Percentiles rank a stretch among this genome's conserved stretches.
Evolutionary conservation across 2,329 filamentous ascomycete genomes (phyloP).

Genomic region (Beauveria australis): DNA sequence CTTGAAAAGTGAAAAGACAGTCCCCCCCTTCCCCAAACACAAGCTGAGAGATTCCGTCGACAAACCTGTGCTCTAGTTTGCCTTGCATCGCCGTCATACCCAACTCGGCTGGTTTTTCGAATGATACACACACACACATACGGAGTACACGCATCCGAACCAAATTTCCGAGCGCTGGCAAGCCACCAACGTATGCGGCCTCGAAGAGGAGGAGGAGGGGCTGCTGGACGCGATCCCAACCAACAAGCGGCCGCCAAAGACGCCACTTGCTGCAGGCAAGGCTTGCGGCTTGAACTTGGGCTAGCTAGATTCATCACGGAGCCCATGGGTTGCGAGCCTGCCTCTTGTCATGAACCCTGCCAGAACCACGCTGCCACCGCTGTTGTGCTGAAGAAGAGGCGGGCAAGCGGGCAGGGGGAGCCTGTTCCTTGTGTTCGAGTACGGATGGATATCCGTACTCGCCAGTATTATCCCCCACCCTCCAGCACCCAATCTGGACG

Average conservation of each 20-base stretch:
- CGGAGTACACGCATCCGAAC: not conserved
- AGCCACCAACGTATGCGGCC: not conserved
- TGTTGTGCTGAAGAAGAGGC: not conserved
- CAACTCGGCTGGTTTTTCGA: not conserved
- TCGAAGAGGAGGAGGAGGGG: not conserved
- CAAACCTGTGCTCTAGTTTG: slow-evolving; percentile 1
- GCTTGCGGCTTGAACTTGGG: too few species aligned
- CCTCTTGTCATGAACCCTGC: not conserved
- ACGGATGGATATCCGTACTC: too few species aligned
- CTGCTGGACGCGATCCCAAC: not conserved
- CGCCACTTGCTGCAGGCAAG: not conserved
- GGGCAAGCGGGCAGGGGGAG: too few species aligned
- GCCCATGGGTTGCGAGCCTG: not conserved
- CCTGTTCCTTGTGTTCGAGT: too few species aligned
- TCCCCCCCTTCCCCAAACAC: not conserved
- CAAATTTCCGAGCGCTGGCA: slow-evolving; percentile 3
- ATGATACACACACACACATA: too few species aligned
- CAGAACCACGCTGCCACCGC: not conserved
- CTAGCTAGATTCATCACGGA: not conserved
- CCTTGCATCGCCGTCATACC: not conserved
- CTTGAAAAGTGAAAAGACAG: not conserved
- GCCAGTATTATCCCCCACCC: too few species aligned
- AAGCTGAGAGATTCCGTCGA: not conserved
- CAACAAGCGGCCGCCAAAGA: slow-evolving; percentile 3
- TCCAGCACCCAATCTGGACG: not conserved